phyloP scores from a whole-genome alignment of 202 grass and related monocot species.

The Hordeum pubiflorum region DNA sequence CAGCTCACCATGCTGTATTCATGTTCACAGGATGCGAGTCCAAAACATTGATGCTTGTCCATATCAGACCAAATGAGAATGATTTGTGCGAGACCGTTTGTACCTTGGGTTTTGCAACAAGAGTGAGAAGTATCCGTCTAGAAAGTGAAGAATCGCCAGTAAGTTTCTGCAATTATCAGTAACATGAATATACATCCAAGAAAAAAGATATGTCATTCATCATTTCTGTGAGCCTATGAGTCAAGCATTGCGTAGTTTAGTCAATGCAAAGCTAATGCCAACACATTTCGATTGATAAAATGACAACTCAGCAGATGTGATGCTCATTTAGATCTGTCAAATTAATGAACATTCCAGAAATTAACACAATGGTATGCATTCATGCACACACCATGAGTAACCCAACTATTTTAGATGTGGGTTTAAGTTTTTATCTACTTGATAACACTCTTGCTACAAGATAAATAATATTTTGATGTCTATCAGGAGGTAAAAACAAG shows the following conservation, averaged over 20 bases:
- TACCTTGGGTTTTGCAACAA: conserved; percentile 84
- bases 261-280: background rate
- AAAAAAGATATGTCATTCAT: background rate
- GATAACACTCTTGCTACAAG: background rate
- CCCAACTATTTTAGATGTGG: background rate
- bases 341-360: background rate
- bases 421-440: background rate
- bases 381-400: conserved; percentile 4
- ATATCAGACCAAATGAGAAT: conserved; percentile 79
- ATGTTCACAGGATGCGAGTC: conserved; percentile 75
- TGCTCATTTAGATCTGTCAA: background rate
- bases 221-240: background rate
- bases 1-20: conserved; percentile 23
- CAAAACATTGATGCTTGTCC: conserved; percentile 93
- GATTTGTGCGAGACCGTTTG: conserved; percentile 91
- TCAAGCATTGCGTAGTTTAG: conserved; percentile 14
- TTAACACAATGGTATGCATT: background rate
- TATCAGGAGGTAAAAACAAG: conserved; percentile 58
- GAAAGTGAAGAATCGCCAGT: conserved; percentile 71
- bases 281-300: background rate
- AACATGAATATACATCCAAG: conserved; percentile 22
- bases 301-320: background rate
- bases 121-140: conserved; percentile 73
- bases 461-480: conserved; percentile 26
- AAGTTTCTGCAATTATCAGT: conserved; percentile 31